A percentile compares a stretch with the other conserved stretches of the same genome.
These are phyloP conservation scores for Leccinum sublutescens DNA, from an alignment of 768 basidiomycete species.

Conservation along the genomic window DNA sequence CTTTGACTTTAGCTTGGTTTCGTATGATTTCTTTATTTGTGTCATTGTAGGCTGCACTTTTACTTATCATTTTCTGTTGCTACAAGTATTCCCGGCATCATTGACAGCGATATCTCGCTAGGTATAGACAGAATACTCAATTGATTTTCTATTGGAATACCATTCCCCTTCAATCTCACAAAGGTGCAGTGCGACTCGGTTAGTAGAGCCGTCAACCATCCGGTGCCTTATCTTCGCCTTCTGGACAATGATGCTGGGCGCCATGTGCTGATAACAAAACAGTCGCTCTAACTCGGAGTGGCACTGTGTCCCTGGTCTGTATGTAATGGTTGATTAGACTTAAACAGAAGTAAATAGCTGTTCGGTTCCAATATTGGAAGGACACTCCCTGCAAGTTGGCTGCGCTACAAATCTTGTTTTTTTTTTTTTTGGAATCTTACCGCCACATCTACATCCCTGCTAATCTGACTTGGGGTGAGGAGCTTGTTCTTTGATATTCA, in stretches of 20 bases:
- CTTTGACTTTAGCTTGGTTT: slow-evolving; percentile 18
- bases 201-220: background rate
- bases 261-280: background rate
- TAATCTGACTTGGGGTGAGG: slow-evolving; percentile 1
- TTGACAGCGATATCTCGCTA: slow-evolving; percentile 29
- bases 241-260: background rate
- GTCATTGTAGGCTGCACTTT: slow-evolving; percentile 25
- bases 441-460: background rate
- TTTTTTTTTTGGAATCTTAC: background rate
- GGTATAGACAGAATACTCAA: slow-evolving; percentile 24
- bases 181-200: background rate
- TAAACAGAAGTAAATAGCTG: slow-evolving; percentile 28
- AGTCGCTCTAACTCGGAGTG: background rate
- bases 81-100: slow-evolving; percentile 30
- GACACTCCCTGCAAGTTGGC: background rate
- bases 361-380: slow-evolving; percentile 3
- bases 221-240: background rate
- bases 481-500: background rate
- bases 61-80: slow-evolving; percentile 32
- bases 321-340: slow-evolving; percentile 17
- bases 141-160: slow-evolving; percentile 17
- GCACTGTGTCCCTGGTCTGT: background rate
- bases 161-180: background rate
- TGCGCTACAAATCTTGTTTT: background rate
- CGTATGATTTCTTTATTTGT: slow-evolving; percentile 27